Percentiles rank a stretch among this genome's conserved stretches.
phyloP scores from a whole-genome alignment of 1,284 basidiomycete species.

The Ustilago esculenta region DNA sequence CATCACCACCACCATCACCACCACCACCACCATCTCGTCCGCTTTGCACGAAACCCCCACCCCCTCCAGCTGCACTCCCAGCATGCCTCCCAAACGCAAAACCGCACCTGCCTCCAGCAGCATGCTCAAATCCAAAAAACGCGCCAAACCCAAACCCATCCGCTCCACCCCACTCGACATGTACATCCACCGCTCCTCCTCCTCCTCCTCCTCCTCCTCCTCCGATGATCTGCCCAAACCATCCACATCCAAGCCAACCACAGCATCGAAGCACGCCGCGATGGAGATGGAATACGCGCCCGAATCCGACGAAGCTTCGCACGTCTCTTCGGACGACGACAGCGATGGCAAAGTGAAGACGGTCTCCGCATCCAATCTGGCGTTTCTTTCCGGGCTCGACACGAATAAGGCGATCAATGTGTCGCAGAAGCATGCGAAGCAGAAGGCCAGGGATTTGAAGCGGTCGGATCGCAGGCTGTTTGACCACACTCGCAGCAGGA shows the following conservation, averaged over 20 bases:
- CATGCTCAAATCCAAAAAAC: not conserved
- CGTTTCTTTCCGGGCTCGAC: constrained; percentile 27
- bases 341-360: constrained; percentile 21
- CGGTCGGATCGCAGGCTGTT: constrained; percentile 22
- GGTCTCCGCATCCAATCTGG: constrained; percentile 36
- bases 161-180: constrained; percentile 22
- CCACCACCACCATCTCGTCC: not conserved
- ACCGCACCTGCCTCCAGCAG: constrained; percentile 7
- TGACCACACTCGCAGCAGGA: constrained; percentile 21
- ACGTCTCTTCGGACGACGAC: constrained; percentile 18
- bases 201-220: not conserved
- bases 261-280: too few species aligned
- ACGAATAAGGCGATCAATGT: constrained; percentile 27
- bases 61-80: too few species aligned
- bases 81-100: constrained; percentile 38
- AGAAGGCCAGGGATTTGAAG: constrained; percentile 35
- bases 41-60: too few species aligned
- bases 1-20: not conserved
- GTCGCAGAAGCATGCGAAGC: constrained; percentile 40
- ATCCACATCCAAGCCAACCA: too few species aligned
- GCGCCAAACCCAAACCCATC: not conserved
- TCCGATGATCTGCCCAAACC: not conserved
- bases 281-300: constrained; percentile 15
- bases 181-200: constrained; percentile 28
- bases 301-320: constrained; percentile 39